Evolutionary conservation across 805 yeast species (phyloP), one percentile per base, ranked within the genome.

Genomic region (Maudiozyma serrabonitensis): DNA sequence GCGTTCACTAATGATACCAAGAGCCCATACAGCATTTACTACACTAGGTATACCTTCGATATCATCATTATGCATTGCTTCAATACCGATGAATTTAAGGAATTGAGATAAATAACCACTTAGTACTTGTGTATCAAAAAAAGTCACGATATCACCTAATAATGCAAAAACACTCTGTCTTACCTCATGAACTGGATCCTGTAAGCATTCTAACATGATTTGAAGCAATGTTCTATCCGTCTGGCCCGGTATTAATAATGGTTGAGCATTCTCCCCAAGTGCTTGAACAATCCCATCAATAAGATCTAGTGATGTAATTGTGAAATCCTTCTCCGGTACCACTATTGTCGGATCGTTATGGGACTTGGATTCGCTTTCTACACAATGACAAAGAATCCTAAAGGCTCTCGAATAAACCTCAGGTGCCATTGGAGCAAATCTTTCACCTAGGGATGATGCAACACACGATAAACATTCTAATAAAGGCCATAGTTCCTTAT

Each of bases 221-320:
- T 77, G 80, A 70, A 87, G 74, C 50, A 90, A 61, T 32, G 73
- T 63, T 2, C 62, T 62, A 31, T 69, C 70, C 26, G 53, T 54
- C 34, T 58, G 55, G 3, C 38, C 38, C 6, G 68, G 68, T 49
- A 66, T 65, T 16, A 67, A 46, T 16, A 67, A 61, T 41, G 78
- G 83, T 9, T 73, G 78, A 31, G 81, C 73, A 53, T 81, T 81
- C 7, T 70, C 65, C 13, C 85, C 86, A 50, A 93, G 73, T 0
- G 97, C 98, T 69, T 91, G 98, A 21, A 89, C 82, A 49, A 93
- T 70, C 3, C 99, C 99, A 66, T 91, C 98, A 31, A 93, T 76
- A 58, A 93, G 74, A 62, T 93, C 99, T 39, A 93, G 64, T 1
- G 96, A 80, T 1, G 97, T 87, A 34, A 91, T 88, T 51, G 87